These are phyloP conservation scores for Cyathus olla DNA, from an alignment of 1,284 basidiomycete species.

Conservation along the genomic window DNA sequence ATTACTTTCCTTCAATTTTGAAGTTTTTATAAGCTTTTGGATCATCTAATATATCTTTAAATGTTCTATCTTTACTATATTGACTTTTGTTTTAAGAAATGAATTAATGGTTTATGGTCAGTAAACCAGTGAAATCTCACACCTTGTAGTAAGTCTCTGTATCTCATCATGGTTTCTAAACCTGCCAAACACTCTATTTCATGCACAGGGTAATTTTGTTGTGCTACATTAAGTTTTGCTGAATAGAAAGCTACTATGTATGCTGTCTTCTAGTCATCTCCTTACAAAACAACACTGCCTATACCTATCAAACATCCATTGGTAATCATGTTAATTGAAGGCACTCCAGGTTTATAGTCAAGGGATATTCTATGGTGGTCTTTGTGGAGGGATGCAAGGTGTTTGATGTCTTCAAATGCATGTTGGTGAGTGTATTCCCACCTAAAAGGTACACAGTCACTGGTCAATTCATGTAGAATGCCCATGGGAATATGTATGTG, in stretches of 20 bases:
- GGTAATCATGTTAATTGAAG: slow-evolving; percentile 34
- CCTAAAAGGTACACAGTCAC: slow-evolving; percentile 26
- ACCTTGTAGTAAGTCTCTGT: slow-evolving; percentile 42
- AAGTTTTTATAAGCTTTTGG: slow-evolving; percentile 38
- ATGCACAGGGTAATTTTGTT: slow-evolving; percentile 51
- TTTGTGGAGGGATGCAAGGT: neutral
- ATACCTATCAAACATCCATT: slow-evolving; percentile 37
- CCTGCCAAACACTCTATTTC: slow-evolving; percentile 48
- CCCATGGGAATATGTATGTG: slow-evolving; percentile 39
- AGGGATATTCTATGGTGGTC: slow-evolving; percentile 19
- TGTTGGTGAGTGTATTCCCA: slow-evolving; percentile 41
- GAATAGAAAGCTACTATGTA: slow-evolving; percentile 46
- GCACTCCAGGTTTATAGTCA: slow-evolving; percentile 13
- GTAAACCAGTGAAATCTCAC: slow-evolving; percentile 41
- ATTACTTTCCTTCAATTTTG: slow-evolving; percentile 7
- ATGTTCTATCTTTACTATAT: slow-evolving; percentile 31
- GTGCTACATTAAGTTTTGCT: slow-evolving; percentile 47
- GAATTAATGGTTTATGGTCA: slow-evolving; percentile 47
- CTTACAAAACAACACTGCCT: slow-evolving; percentile 40
- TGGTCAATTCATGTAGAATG: slow-evolving; percentile 29
- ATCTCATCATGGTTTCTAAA: slow-evolving; percentile 42
- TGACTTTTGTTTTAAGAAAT: slow-evolving; percentile 37
- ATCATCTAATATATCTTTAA: slow-evolving; percentile 25
- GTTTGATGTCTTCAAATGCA: slow-evolving; percentile 44
- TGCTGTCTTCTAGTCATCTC: slow-evolving; percentile 30